Conservation (phyloP, 2,329 filamentous ascomycete genomes). For the Arthrobotrys sinensis region DNA sequence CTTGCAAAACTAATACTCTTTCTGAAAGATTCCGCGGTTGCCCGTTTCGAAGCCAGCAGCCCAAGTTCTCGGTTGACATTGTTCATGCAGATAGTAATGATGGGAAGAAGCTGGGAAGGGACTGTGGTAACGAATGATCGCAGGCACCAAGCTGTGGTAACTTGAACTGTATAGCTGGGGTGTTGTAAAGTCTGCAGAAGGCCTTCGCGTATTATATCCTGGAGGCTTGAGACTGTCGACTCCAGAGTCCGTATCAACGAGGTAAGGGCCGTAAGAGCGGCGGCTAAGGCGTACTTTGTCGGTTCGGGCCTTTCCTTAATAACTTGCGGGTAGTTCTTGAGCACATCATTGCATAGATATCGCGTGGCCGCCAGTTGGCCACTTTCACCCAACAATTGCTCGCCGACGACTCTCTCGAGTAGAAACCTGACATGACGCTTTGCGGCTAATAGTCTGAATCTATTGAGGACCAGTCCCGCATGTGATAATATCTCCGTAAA, state of each 20-base stretch:
- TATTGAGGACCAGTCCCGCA: slow-evolving; percentile 82
- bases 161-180: slow-evolving; percentile 94
- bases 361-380: slow-evolving; percentile 87
- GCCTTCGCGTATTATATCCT: slow-evolving; percentile 87
- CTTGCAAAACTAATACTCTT: slow-evolving; percentile 92
- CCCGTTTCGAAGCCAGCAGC: slow-evolving; percentile 79
- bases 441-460: slow-evolving; percentile 87
- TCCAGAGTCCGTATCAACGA: slow-evolving; percentile 85
- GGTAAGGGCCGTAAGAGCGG: slow-evolving; percentile 82
- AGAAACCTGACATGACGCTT: slow-evolving; percentile 87
- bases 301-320: slow-evolving; percentile 90
- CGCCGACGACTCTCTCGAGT: slow-evolving; percentile 85
- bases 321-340: slow-evolving; percentile 95
- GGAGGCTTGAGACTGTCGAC: slow-evolving; percentile 83
- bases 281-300: slow-evolving; percentile 85
- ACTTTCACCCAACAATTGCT: slow-evolving; percentile 86
- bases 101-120: slow-evolving; percentile 90
- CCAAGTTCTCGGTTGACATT: slow-evolving; percentile 89
- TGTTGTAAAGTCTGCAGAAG: slow-evolving; percentile 92
- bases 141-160: slow-evolving; percentile 87
- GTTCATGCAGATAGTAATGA: slow-evolving; percentile 96
- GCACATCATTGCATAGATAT: slow-evolving; percentile 84
- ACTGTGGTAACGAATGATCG: slow-evolving; percentile 90
- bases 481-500: slow-evolving; percentile 85
- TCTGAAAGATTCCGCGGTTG: slow-evolving; percentile 77